Percentiles rank a stretch among this genome's conserved stretches.
phyloP scores from a whole-genome alignment of 2,329 filamentous ascomycete species.

The Colletotrichum incanum region DNA sequence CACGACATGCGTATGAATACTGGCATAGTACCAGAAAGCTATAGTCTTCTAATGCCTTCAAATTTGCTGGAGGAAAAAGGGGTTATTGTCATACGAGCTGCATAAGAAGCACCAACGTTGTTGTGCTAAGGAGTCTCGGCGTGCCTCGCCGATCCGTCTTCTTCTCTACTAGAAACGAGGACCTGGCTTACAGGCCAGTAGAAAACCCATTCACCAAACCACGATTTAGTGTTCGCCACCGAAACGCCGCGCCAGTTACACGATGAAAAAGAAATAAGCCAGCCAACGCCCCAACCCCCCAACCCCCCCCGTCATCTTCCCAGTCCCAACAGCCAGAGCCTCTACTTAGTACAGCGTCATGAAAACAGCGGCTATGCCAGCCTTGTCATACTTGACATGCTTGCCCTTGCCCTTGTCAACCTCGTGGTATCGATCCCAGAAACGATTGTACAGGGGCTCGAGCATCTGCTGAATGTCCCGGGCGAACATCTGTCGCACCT shows the following conservation, averaged over 20 bases:
- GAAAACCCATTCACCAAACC: background rate
- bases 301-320: too few relatives aligned
- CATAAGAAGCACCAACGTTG: background rate
- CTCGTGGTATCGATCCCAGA: conserved; percentile 98
- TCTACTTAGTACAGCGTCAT: conserved; percentile 61
- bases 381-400: conserved; percentile 97
- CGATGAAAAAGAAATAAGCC: background rate
- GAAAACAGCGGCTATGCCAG: conserved; percentile 79
- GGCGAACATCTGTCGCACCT: conserved; percentile 85
- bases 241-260: conserved; percentile 23
- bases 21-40: too few relatives aligned
- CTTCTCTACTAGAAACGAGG: too few relatives aligned
- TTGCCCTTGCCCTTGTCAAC: conserved; percentile 98
- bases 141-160: background rate
- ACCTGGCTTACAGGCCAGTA: background rate
- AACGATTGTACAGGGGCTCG: conserved; percentile 93
- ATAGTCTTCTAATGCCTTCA: background rate
- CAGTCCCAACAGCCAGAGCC: conserved; percentile 19
- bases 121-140: background rate
- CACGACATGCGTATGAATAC: background rate
- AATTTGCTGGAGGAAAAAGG: background rate
- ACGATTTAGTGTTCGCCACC: conserved; percentile 22
- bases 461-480: conserved; percentile 92
- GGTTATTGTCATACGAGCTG: background rate
- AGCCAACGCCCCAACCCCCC: too few relatives aligned